These are phyloP conservation scores for Alternaria dauci DNA, from an alignment of 2,329 filamentous ascomycete species.

Conservation along the genomic window DNA sequence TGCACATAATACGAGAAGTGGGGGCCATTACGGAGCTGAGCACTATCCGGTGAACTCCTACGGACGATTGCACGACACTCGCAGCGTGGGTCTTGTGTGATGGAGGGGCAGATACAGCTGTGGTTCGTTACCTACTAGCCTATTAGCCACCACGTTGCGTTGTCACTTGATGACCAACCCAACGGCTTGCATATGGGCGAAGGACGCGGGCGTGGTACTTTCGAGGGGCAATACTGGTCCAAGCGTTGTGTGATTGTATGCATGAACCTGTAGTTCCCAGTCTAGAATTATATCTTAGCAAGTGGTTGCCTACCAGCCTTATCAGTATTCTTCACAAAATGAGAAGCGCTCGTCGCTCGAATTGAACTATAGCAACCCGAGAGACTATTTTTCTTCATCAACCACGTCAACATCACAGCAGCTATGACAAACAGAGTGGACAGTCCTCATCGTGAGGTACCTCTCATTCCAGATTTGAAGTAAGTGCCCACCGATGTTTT, in stretches of 20 bases:
- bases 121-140: neutral
- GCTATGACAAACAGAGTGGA: neutral
- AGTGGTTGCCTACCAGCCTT: neutral
- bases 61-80: neutral
- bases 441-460: conserved; percentile 3
- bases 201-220: neutral
- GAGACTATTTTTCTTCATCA: neutral
- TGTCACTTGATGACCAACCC: neutral
- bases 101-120: neutral
- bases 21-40: neutral
- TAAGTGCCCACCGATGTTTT: neutral
- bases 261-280: neutral
- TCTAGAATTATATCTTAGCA: neutral
- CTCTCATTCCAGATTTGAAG: neutral
- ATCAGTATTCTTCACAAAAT: neutral
- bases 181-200: conserved; percentile 3
- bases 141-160: neutral
- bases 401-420: neutral
- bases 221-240: neutral
- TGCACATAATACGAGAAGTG: neutral
- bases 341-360: neutral
- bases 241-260: neutral
- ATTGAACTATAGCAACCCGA: no score
- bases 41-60: neutral
- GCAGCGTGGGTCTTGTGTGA: neutral